These are phyloP conservation scores for Proliferodiscus dingleyae DNA, from an alignment of 2,329 filamentous ascomycete species.

Conservation along the genomic window DNA sequence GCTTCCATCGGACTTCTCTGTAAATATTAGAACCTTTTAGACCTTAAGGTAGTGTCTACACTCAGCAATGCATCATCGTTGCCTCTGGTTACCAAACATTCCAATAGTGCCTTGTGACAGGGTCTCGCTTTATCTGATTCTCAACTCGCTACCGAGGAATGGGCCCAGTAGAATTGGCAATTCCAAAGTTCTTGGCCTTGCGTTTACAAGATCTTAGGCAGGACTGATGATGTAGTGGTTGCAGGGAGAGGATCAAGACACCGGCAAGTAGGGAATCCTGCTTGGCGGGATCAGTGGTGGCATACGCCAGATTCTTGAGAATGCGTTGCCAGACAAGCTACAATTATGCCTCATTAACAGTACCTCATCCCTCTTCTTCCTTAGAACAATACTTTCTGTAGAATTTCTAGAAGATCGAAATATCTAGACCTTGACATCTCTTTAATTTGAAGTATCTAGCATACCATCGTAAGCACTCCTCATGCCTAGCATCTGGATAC, in stretches of 20 bases:
- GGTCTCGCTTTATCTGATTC: not conserved
- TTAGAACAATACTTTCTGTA: too few relatives aligned
- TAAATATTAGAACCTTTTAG: not conserved
- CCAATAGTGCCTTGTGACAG: not conserved
- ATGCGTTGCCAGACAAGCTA: too few relatives aligned
- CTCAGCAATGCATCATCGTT: not conserved
- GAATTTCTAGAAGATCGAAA: too few relatives aligned
- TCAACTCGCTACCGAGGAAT: not conserved
- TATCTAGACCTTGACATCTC: too few relatives aligned
- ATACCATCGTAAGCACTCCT: not conserved
- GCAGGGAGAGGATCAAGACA: too few relatives aligned
- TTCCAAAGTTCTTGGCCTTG: not conserved
- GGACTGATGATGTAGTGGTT: not conserved
- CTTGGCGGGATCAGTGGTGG: too few relatives aligned
- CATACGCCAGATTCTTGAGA: too few relatives aligned
- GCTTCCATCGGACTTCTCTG: not conserved
- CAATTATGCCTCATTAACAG: too few relatives aligned
- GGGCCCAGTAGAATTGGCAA: not conserved
- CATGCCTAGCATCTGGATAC: not conserved
- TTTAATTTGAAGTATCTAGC: too few relatives aligned
- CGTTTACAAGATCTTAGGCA: not conserved
- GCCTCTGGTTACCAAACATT: not conserved
- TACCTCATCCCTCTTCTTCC: too few relatives aligned
- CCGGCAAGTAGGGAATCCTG: too few relatives aligned
- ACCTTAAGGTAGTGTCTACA: not conserved